Conservation (phyloP, 805 yeast genomes). For the Yamadazyma nakazawae region DNA sequence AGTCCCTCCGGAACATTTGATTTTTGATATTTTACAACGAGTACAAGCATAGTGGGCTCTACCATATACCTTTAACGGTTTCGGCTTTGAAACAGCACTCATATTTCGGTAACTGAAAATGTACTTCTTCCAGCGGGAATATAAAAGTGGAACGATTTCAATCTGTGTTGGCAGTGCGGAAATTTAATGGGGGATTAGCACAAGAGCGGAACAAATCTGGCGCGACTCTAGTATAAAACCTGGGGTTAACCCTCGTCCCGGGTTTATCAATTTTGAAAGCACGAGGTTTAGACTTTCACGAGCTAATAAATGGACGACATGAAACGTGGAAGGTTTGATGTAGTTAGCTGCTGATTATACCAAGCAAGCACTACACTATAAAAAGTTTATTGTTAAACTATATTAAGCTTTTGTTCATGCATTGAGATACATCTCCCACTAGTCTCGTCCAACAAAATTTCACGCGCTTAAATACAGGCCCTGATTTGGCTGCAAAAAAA, state of each 20-base stretch:
- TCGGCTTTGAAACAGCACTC: slow-evolving; percentile 13
- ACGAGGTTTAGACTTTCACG: too few relatives aligned
- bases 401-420: too few relatives aligned
- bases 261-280: too few relatives aligned
- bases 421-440: too few relatives aligned
- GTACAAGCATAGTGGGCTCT: slow-evolving; percentile 42
- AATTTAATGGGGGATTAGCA: background rate
- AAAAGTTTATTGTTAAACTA: too few relatives aligned
- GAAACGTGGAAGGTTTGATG: too few relatives aligned
- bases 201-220: background rate
- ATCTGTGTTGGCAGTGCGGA: background rate
- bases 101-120: background rate
- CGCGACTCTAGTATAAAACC: background rate
- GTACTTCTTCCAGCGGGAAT: background rate
- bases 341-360: too few relatives aligned
- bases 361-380: too few relatives aligned
- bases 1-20: slow-evolving; percentile 40
- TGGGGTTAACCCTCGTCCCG: too few relatives aligned
- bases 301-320: too few relatives aligned
- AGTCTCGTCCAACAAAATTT: too few relatives aligned
- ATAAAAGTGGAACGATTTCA: background rate
- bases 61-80: slow-evolving; percentile 41
- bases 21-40: slow-evolving; percentile 39
- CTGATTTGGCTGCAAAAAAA: background rate
- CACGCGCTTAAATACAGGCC: too few relatives aligned